A percentile compares a stretch with the other conserved stretches of the same genome.
Evolutionary conservation across 2,329 filamentous ascomycete genomes (phyloP).

Genomic region (Incumbomyces lentus): DNA sequence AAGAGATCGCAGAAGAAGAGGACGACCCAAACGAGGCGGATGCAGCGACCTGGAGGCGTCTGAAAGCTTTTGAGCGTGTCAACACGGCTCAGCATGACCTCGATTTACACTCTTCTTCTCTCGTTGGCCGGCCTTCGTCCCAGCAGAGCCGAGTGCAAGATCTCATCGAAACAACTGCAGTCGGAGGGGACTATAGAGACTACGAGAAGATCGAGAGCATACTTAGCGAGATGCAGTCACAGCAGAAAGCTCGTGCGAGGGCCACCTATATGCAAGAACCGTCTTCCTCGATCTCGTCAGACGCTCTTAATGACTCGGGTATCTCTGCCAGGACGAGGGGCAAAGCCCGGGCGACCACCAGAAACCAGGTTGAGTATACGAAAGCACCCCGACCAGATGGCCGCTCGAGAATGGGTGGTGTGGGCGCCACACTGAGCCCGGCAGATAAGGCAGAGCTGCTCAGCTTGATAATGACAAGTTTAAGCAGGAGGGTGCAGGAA

Average conservation of each 20-base stretch:
- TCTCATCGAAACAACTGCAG: constrained; percentile 3
- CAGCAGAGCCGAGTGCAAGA: background rate
- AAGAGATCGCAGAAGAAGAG: constrained; percentile 29
- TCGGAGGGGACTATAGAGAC: constrained; percentile 12
- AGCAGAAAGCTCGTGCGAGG: constrained; percentile 15
- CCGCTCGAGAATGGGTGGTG: constrained; percentile 1
- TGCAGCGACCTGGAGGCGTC: background rate
- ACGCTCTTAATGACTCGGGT: constrained; percentile 35
- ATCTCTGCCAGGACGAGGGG: constrained; percentile 34
- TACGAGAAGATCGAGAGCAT: constrained; percentile 16
- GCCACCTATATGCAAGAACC: background rate
- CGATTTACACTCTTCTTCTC: constrained; percentile 6
- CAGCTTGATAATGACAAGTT: constrained; percentile 57
- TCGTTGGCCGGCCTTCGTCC: background rate
- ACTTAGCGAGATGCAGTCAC: constrained; percentile 16
- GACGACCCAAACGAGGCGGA: constrained; percentile 25
- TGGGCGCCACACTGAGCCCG: constrained; percentile 2
- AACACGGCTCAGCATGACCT: constrained; percentile 4
- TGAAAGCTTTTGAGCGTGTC: background rate
- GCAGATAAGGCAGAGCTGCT: constrained; percentile 49
- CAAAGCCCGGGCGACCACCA: constrained; percentile 21
- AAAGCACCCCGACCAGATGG: background rate
- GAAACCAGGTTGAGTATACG: constrained; percentile 11
- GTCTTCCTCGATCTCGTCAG: background rate
- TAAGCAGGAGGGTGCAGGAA: constrained; percentile 61